Conservation (phyloP, 2,329 filamentous ascomycete species). For the Calycina marina region DNA sequence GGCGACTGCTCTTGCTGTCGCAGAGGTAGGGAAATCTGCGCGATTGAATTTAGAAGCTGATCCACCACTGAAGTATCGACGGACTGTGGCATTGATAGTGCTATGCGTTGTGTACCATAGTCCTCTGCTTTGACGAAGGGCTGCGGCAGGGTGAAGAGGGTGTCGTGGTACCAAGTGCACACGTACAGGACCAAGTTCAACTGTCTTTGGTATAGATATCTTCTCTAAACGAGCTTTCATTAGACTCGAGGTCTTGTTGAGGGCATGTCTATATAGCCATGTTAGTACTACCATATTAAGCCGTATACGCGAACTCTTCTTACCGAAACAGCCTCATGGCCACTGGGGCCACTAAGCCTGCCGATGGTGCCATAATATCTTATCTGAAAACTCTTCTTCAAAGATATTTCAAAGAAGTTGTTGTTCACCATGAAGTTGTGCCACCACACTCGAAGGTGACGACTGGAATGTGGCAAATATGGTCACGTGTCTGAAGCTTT, state of each 20-base stretch:
- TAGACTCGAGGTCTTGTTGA: slow-evolving; percentile 30
- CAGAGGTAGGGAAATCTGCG: slow-evolving; percentile 38
- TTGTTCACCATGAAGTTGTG: too few relatives aligned
- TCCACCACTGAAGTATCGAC: slow-evolving; percentile 23
- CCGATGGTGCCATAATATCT: slow-evolving; percentile 20
- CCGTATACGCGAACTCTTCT: too few relatives aligned
- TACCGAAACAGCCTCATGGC: slow-evolving; percentile 21
- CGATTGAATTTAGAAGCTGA: slow-evolving; percentile 30
- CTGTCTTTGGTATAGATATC: slow-evolving; percentile 27
- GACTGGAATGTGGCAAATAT: too few relatives aligned
- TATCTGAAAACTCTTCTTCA: background rate
- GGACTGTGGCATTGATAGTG: slow-evolving; percentile 35
- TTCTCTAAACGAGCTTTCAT: slow-evolving; percentile 30
- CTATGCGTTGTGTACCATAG: slow-evolving; percentile 45
- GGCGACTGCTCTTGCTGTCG: slow-evolving; percentile 38
- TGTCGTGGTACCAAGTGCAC: slow-evolving; percentile 41
- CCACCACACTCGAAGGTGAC: too few relatives aligned
- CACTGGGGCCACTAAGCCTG: slow-evolving; percentile 21
- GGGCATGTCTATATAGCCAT: slow-evolving; percentile 26
- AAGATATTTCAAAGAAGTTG: background rate
- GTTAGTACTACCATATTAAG: too few relatives aligned
- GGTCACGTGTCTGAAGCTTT: too few relatives aligned
- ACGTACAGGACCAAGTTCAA: slow-evolving; percentile 43
- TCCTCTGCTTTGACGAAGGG: slow-evolving; percentile 48
- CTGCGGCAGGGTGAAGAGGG: slow-evolving; percentile 39